Evolutionary conservation across 352 stramenopile genomes (phyloP), one percentile per base, ranked within the genome.

Genomic region (Pythium utonaiense): DNA sequence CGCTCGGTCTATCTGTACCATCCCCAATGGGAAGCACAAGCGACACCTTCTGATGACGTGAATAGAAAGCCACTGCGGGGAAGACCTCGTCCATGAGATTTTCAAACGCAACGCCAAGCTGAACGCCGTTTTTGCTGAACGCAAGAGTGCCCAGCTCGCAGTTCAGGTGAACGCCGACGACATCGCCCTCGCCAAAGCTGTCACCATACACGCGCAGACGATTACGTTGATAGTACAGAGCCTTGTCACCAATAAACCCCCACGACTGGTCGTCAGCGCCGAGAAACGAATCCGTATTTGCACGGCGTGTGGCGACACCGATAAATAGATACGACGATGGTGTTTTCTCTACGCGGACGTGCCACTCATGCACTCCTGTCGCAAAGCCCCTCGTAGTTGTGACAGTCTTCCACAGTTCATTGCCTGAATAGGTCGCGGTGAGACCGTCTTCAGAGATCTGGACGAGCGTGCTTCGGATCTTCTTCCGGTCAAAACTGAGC

Each of bases 231-330:
- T 99, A 98, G 70, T 98, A 99, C 14, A 99, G 73, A n/a, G 96
- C 96, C 66, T 98, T 96, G 53, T 98, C 98, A 0, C 96, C 97
- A 54, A 99, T 99, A 54, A 98, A 98, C 9, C 97, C 97, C 97
- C 97, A 99, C 0, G 96, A 98, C 40, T 98, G 85, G 28, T 97
- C 92, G 57, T 99, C 97, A 9, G 96, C 92, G 1, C 97, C 97
- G 21, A 99, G 80, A 69, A 99, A 99, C 4, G 96, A 98, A 45
- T 96, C 91, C 14, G 95, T 73, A 64, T 96, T 98, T 0, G 89
- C 91, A 47, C 89, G 78, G 16, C 84, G 74, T 13, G 89, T 98
- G 1, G 96, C 92, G 8, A 99, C 89, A 3, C 97, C 97, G 51
- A 99, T 77, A 68, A 99, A 99, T 0, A 99, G 67, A 70, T 99